Evolutionary conservation across 306 rosid species (phyloP).

Genomic region (Macrotyloma uniflorum): DNA sequence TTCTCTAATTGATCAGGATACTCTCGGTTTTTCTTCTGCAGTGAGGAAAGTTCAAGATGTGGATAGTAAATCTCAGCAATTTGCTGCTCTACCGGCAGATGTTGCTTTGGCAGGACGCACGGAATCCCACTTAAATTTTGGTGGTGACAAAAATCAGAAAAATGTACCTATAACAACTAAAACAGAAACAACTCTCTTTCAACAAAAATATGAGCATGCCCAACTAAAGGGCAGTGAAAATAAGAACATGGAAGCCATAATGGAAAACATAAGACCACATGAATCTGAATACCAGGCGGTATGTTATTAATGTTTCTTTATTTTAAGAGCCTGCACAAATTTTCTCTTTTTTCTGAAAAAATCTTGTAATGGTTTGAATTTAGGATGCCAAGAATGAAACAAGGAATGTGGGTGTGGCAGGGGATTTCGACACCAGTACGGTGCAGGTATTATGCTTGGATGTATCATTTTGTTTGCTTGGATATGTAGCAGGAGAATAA

Average conservation of each 20-base stretch:
- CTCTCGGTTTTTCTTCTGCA: slow-evolving; percentile 53
- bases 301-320: slow-evolving; percentile 38
- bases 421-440: slow-evolving; percentile 67
- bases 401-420: slow-evolving; percentile 58
- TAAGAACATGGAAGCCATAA: slow-evolving; percentile 55
- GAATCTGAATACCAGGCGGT: slow-evolving; percentile 85
- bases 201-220: slow-evolving; percentile 54
- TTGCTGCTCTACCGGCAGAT: slow-evolving; percentile 47
- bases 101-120: slow-evolving; percentile 44
- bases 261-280: slow-evolving; percentile 61
- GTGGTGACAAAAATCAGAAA: slow-evolving; percentile 51
- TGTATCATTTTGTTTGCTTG: not conserved
- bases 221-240: slow-evolving; percentile 61
- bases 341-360: slow-evolving; percentile 34
- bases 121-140: slow-evolving; percentile 55
- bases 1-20: slow-evolving; percentile 85
- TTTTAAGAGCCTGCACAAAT: not conserved
- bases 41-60: slow-evolving; percentile 49
- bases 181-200: slow-evolving; percentile 44
- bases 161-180: slow-evolving; percentile 51
- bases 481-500: slow-evolving; percentile 23
- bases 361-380: slow-evolving; percentile 31
- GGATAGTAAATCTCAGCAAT: slow-evolving; percentile 50
- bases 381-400: slow-evolving; percentile 66
- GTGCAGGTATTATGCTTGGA: slow-evolving; percentile 70